Conservation (phyloP, 768 basidiomycete genomes). For the Heimioporus sp. region DNA sequence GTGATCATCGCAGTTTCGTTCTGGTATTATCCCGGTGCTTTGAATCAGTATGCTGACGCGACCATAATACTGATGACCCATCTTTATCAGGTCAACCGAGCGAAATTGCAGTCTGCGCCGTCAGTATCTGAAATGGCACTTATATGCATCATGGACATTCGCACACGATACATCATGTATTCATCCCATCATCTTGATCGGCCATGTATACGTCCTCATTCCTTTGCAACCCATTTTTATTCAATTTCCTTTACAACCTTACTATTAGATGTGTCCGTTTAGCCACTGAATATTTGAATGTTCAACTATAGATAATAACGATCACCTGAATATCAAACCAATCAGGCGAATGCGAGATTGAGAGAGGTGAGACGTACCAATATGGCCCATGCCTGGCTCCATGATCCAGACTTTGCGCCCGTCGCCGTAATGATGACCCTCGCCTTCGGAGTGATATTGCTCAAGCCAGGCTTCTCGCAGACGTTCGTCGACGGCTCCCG, state of each 20-base stretch:
- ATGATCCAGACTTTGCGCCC: constrained; percentile 77
- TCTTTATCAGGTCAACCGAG: constrained; percentile 23
- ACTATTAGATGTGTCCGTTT: constrained; percentile 2
- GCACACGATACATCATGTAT: constrained; percentile 1
- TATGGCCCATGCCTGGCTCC: constrained; percentile 87
- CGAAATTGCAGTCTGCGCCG: constrained; percentile 14
- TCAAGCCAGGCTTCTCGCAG: constrained; percentile 75
- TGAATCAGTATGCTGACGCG: not conserved
- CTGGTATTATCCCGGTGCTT: constrained; percentile 53
- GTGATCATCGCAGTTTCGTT: constrained; percentile 68
- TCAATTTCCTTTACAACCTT: constrained; percentile 9
- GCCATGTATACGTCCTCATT: constrained; percentile 18
- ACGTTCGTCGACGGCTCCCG: constrained; percentile 77
- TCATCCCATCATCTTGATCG: constrained; percentile 3
- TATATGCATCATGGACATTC: not conserved
- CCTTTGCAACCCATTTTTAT: constrained; percentile 8
- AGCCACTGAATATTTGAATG: constrained; percentile 1
- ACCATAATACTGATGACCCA: not conserved
- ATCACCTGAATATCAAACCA: constrained; percentile 29
- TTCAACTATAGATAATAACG: constrained; percentile 36
- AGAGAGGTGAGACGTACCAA: constrained; percentile 47
- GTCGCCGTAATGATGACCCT: constrained; percentile 39
- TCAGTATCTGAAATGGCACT: not conserved
- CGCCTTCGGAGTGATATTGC: constrained; percentile 48
- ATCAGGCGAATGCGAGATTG: not conserved